Conservation (phyloP, 805 yeast genomes). For the Kodamaea sagamina region DNA sequence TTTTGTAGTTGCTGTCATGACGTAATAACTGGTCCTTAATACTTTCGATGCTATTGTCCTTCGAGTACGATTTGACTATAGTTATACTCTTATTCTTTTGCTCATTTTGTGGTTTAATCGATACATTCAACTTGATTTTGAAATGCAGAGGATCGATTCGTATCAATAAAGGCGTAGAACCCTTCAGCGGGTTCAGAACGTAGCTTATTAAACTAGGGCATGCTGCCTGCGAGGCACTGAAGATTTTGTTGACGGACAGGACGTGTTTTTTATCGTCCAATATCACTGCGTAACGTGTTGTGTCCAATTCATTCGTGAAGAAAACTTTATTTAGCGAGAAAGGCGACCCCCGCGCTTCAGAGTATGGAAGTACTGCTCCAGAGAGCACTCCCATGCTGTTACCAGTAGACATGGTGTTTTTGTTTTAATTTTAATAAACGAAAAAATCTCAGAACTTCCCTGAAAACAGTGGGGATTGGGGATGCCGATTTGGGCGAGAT, state of each 20-base stretch:
- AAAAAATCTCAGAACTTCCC: background rate
- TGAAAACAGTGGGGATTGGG: background rate
- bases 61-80: constrained; percentile 32
- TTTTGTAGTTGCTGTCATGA: constrained; percentile 12
- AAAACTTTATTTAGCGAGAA: constrained; percentile 23
- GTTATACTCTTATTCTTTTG: constrained; percentile 24
- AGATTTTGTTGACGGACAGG: constrained; percentile 19
- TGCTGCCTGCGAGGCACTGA: constrained; percentile 18
- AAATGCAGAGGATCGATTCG: constrained; percentile 24
- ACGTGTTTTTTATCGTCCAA: constrained; percentile 24
- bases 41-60: constrained; percentile 14
- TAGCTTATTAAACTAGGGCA: constrained; percentile 24
- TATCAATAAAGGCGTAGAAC: constrained; percentile 33
- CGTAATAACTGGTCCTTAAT: constrained; percentile 16
- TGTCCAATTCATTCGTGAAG: constrained; percentile 31
- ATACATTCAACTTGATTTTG: constrained; percentile 32
- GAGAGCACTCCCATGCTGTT: constrained; percentile 5
- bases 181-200: constrained; percentile 24
- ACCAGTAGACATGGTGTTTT: constrained; percentile 3
- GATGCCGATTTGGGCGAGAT: too few relatives aligned
- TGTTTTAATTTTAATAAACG: constrained; percentile 1
- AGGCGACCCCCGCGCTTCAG: constrained; percentile 1
- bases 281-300: constrained; percentile 21
- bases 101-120: constrained; percentile 19
- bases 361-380: constrained; percentile 1